A percentile compares a stretch with the other conserved stretches of the same genome.
phyloP scores from a whole-genome alignment of 306 rosid genomes.

The Gleditsia sinensis region DNA sequence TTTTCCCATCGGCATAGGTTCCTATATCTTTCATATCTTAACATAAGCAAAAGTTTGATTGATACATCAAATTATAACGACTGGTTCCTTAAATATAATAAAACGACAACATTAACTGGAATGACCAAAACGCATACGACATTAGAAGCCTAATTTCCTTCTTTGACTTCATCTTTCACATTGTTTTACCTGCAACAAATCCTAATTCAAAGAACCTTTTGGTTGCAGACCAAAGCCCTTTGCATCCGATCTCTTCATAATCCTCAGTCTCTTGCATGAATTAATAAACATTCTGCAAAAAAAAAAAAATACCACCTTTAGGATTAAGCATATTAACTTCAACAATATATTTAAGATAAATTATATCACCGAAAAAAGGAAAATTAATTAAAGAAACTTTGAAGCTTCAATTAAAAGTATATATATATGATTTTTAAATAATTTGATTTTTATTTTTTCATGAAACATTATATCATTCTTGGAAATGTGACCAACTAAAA shows the following conservation, averaged over 20 bases:
- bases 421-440: not conserved
- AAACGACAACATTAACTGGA: slow-evolving; percentile 25
- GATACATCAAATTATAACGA: slow-evolving; percentile 22
- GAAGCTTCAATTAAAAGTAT: too few species aligned
- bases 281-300: slow-evolving; percentile 73
- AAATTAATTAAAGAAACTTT: too few species aligned
- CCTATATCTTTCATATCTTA: slow-evolving; percentile 23
- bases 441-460: not conserved
- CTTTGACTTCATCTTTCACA: slow-evolving; percentile 11
- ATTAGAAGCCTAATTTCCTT: slow-evolving; percentile 29
- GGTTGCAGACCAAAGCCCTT: slow-evolving; percentile 63
- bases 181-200: slow-evolving; percentile 33
- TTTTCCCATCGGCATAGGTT: slow-evolving; percentile 27
- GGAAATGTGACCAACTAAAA: slow-evolving; percentile 28
- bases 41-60: slow-evolving; percentile 15
- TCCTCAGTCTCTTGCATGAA: slow-evolving; percentile 84
- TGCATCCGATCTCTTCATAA: slow-evolving; percentile 73
- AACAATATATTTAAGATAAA: too few species aligned
- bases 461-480: slow-evolving; percentile 6
- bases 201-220: slow-evolving; percentile 52
- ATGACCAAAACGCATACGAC: slow-evolving; percentile 19
- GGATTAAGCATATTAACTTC: not conserved
- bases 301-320: not conserved
- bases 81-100: slow-evolving; percentile 26
- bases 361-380: too few species aligned